A percentile compares a stretch with the other conserved stretches of the same genome.
phyloP scores from a whole-genome alignment of 2,329 filamentous ascomycete genomes.

The Xylariaceae sp. region DNA sequence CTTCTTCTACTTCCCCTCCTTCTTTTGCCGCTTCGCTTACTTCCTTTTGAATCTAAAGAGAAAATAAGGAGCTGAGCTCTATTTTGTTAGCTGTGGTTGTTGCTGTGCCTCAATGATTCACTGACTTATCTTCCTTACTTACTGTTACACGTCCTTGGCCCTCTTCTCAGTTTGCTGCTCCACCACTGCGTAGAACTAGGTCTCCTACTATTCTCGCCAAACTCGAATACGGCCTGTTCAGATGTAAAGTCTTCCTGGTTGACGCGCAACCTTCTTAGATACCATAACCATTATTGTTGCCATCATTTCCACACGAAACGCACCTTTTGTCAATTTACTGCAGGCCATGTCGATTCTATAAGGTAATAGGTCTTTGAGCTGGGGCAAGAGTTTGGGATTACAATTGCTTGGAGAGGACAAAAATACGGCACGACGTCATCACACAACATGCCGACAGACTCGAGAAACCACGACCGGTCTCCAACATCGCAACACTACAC shows the following conservation, averaged over 20 bases:
- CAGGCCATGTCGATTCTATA: conserved; percentile 17
- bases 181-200: background rate
- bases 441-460: conserved; percentile 23
- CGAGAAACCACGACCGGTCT: conserved; percentile 23
- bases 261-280: background rate
- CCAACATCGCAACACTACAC: conserved; percentile 26
- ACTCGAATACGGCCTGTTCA: no score
- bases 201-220: background rate
- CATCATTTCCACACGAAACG: background rate
- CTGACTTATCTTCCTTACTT: no score
- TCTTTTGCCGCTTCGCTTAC: background rate
- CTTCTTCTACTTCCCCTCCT: no score
- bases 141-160: no score
- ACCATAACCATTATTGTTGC: background rate
- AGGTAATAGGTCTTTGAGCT: conserved; percentile 2
- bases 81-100: background rate
- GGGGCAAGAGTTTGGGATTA: conserved; percentile 5
- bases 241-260: no score
- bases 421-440: conserved; percentile 21
- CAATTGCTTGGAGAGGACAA: background rate
- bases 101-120: background rate
- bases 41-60: background rate
- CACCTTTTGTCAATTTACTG: background rate
- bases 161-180: background rate
- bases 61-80: background rate